Base-by-base conservation (phyloP, 2,329 filamentous ascomycete genomes). In the Monilinia fructicola region DNA sequence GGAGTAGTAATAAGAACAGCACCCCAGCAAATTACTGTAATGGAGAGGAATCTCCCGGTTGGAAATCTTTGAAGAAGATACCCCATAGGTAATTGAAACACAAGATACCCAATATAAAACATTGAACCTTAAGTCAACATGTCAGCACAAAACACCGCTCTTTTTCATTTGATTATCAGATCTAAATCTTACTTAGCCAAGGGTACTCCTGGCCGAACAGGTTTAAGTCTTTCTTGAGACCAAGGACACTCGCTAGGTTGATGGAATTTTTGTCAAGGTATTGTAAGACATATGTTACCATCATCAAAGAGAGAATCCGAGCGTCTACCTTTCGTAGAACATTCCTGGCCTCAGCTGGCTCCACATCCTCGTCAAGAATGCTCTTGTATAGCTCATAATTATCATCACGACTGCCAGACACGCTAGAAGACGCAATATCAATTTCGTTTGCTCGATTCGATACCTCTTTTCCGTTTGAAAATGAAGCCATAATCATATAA, bases 211-310 rank as follows among this genome's bases (percentile, higher is more conserved):
- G 77, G 11, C 80, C 80, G 11, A 77, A 70, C 4, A 86, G 76
- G 56, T 83, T 74, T 0, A 80, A 81, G 0, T 79, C 81, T 46
- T 80, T 73, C 50, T 80, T 74, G 7, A 84, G 72, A 0, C 81
- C 81, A 69, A 81, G 84, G 0, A 79, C 79, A 60, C 78, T 79
- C 11, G 81, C 81, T 70, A 83, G 83, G 69, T 81, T 81, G 72
- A 82, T 78, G 2, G 77, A 78, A 71, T 81, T 81, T 73, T 87
- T 88, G 74, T 87, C 85, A 80, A 87, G 85, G 64, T 86, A 87
- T 71, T 85, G 84, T 68, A 87, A 74, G 75, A 83, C 81, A 71
- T 87, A 87, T 0, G 82, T 85, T 53, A 81, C 69, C 67, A 86
- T 85, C 12, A 87, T 74, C 9, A 87, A 74, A 0, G 85, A 84